phyloP scores from a whole-genome alignment of 352 stramenopile genomes.

The Globisporangium emineosum region DNA sequence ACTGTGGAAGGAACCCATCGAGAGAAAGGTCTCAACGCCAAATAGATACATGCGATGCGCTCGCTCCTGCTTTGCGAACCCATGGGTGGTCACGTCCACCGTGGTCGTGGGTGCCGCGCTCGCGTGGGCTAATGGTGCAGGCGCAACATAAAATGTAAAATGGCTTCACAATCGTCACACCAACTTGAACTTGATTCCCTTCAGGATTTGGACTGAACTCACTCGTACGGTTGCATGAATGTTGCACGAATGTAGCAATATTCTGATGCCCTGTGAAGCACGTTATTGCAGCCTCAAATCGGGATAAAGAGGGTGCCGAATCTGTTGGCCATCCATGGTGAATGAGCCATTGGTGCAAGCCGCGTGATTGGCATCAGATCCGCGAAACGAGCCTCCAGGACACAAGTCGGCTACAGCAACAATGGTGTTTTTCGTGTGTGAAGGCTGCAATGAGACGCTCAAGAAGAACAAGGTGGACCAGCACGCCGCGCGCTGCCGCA shows the following conservation, averaged over 20 bases:
- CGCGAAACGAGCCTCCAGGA: neutral
- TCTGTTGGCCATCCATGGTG: neutral
- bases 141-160: neutral
- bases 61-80: no score
- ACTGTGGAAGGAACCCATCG: no score
- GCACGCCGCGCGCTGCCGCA: conserved; percentile 78
- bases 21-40: no score
- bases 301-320: neutral
- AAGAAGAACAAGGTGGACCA: conserved; percentile 94
- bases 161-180: neutral
- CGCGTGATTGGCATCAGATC: neutral
- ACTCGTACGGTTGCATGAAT: no score
- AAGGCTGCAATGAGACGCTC: conserved; percentile 90
- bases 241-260: conserved; percentile 4
- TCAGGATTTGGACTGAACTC: neutral
- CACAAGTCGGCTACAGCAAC: conserved; percentile 14
- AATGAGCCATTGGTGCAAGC: conserved; percentile 1
- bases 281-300: neutral
- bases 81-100: no score
- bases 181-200: neutral
- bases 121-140: neutral
- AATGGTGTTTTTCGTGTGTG: conserved; percentile 88
- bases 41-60: no score
- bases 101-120: no score
- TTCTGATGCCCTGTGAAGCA: neutral